Evolutionary conservation across 202 grass and related monocot genomes (phyloP), one percentile per base, ranked within the genome.

Genomic region (Eragrostis tef): DNA sequence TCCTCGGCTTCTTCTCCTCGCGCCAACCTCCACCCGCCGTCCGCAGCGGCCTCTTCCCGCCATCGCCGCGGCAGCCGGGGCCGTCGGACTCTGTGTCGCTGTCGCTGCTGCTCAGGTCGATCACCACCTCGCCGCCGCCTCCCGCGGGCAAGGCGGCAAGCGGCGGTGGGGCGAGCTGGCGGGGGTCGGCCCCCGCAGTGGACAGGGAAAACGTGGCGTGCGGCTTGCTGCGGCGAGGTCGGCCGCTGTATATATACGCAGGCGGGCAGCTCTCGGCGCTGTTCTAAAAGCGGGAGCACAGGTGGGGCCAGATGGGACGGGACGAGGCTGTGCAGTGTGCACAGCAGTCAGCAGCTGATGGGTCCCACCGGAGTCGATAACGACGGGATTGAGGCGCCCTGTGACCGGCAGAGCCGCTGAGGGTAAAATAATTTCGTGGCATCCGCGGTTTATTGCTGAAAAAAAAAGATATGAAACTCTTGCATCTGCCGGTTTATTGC

Each of bases 51-150:
- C 68, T 81, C 75, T 63, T 81, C 27, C 41, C 34, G 34, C 5
- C 54, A 21, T 24, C 8, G 14, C n/a, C 29, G 29, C 29, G 19
- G 53, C 26, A 11, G 17, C 20, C 61, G 41, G 52, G 42, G 48
- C 27, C 70, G 36, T 71, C 77, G 13, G 86, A 68, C 11, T 95
- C 89, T 9, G 85, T 78, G 20, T 79, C 85, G 16, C 82, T 74
- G 26, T 79, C 85, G 79, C 89, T 86, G 76, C 87, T 91, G 77
- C 81, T 86, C 47, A 91, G 67, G 49, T 93, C 89, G 61, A 97
- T 86, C 74, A 87, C 78, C 61, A 13, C 62, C 51, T 86, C 84
- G 20, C 20, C 20, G 54, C 54, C 54, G 20, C 54, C 20, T 24
- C 54, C 54, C 4, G 54, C 54, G 9, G 2, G 9, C 22, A 20